phyloP scores from a whole-genome alignment of 2,329 filamentous ascomycete genomes.

The Hymenoscyphus occultus region DNA sequence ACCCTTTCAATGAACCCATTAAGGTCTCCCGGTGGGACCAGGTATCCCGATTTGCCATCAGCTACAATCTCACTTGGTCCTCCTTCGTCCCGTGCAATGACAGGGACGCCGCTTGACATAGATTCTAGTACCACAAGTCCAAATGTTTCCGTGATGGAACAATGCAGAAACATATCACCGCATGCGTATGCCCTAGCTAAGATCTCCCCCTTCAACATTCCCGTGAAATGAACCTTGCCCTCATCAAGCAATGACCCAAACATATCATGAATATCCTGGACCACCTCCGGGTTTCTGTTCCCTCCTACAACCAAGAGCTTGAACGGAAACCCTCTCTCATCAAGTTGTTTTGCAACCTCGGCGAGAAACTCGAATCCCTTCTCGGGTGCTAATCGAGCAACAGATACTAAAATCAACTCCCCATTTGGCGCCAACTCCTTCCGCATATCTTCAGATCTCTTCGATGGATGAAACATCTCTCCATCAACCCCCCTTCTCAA shows the following conservation, averaged over 20 bases:
- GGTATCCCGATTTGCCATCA: conserved; percentile 57
- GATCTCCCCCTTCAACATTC: conserved; percentile 58
- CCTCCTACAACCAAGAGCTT: conserved; percentile 66
- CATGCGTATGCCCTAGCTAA: conserved; percentile 66
- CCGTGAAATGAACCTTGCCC: conserved; percentile 62
- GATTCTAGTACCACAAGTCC: conserved; percentile 68
- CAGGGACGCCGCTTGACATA: conserved; percentile 66
- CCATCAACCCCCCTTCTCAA: conserved; percentile 65
- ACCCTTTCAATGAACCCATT: conserved; percentile 55
- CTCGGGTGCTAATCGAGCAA: conserved; percentile 65
- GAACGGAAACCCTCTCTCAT: conserved; percentile 54
- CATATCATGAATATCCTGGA: conserved; percentile 57
- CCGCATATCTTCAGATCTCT: conserved; percentile 51
- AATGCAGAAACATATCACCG: conserved; percentile 68
- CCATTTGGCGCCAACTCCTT: conserved; percentile 55
- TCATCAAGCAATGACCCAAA: conserved; percentile 50
- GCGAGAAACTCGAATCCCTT: conserved; percentile 70
- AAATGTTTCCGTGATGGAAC: conserved; percentile 68
- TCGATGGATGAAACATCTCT: conserved; percentile 54
- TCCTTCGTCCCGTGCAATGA: conserved; percentile 66
- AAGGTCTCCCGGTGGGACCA: conserved; percentile 58
- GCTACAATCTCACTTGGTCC: conserved; percentile 66
- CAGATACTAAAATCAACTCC: conserved; percentile 63
- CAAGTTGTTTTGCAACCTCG: conserved; percentile 51
- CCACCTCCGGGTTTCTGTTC: conserved; percentile 62